phyloP scores from a whole-genome alignment of 139 green algal genomes.

The Chlorella vulgaris region DNA sequence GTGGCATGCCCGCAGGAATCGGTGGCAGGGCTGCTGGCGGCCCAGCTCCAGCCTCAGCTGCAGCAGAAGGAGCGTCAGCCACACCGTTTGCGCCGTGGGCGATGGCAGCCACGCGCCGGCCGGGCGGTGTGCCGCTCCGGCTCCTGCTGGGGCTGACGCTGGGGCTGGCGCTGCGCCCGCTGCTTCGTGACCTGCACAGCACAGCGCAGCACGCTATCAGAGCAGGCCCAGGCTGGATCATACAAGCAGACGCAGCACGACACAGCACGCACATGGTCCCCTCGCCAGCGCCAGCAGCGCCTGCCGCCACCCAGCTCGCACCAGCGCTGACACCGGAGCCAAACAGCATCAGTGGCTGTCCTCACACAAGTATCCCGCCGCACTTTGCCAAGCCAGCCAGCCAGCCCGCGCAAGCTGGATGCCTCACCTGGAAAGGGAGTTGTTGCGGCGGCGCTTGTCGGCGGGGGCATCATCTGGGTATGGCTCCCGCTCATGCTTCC shows the following conservation, averaged over 20 bases:
- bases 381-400: too few relatives aligned
- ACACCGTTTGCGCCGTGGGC: not conserved
- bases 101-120: not conserved
- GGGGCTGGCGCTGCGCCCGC: not conserved
- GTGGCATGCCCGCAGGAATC: not conserved
- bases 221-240: not conserved
- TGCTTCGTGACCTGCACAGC: not conserved
- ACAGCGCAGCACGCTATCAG: not conserved
- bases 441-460: conserved; percentile 7
- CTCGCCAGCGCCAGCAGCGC: too few relatives aligned
- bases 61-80: not conserved
- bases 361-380: too few relatives aligned
- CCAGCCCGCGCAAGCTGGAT: too few relatives aligned
- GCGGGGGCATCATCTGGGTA: conserved; percentile 4
- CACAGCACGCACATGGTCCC: too few relatives aligned
- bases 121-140: not conserved
- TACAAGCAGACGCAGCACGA: too few relatives aligned
- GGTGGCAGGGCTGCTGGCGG: not conserved
- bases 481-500: conserved; percentile 18
- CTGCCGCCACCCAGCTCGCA: too few relatives aligned
- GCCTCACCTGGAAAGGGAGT: conserved; percentile 8
- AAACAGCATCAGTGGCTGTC: too few relatives aligned
- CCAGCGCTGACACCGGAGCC: too few relatives aligned
- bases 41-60: not conserved
- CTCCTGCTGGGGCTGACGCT: not conserved